These are phyloP conservation scores for Creolimax fragrantissima DNA, from an alignment of 78 protist genomes.

Conservation along the genomic window DNA sequence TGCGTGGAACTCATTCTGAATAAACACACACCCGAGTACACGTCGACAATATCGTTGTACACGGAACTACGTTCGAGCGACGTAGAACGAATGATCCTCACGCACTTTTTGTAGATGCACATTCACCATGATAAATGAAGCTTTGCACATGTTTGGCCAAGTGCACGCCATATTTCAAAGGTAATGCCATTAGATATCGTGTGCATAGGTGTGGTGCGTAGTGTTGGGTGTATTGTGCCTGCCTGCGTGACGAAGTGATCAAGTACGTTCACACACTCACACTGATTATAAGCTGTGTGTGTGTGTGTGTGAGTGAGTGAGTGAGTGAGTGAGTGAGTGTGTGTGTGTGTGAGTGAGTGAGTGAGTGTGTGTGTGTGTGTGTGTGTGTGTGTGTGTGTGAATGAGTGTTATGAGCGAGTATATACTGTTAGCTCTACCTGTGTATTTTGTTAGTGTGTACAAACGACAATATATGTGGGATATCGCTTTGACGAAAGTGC, in stretches of 20 bases:
- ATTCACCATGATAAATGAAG: not conserved
- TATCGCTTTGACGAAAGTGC: no score
- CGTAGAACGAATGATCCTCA: no score
- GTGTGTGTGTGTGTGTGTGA: not conserved
- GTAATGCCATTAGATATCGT: not conserved
- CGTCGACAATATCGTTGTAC: no score
- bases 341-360: not conserved
- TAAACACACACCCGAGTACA: no score
- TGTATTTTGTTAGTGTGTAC: not conserved
- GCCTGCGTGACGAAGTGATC: no score
- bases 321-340: not conserved
- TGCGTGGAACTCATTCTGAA: no score
- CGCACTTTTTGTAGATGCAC: no score
- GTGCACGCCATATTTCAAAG: not conserved
- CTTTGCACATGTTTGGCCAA: not conserved
- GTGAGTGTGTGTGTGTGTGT: not conserved
- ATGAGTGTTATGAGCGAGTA: not conserved
- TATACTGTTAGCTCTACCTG: not conserved
- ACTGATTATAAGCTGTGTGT: not conserved
- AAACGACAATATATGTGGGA: no score
- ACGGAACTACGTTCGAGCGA: no score
- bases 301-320: not conserved
- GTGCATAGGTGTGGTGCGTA: not conserved
- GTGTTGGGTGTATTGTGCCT: not conserved
- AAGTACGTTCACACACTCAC: no score